Percentiles rank a stretch among this genome's conserved stretches.
Conservation (phyloP, 23 red algal genomes). For the Gracilaria gracilis region DNA sequence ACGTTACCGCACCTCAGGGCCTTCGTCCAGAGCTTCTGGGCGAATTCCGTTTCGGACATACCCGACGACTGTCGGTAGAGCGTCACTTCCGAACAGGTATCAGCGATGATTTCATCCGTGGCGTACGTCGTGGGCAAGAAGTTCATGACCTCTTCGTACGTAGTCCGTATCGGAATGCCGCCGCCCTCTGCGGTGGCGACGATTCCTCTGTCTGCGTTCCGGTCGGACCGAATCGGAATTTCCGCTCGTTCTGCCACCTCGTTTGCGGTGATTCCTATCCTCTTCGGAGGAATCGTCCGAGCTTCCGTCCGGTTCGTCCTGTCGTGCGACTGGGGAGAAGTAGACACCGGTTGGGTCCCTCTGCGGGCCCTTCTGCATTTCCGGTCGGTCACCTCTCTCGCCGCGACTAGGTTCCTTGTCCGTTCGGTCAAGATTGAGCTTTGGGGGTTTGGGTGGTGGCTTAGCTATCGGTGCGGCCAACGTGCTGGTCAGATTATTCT, state of each 20-base stretch:
- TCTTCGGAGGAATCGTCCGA: background rate
- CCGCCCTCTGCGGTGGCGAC: background rate
- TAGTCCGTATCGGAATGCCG: background rate
- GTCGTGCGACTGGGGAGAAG: background rate
- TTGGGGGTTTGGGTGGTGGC: background rate
- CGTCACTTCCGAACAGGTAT: background rate
- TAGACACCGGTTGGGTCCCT: background rate
- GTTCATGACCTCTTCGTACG: constrained; percentile 9
- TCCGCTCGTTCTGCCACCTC: background rate
- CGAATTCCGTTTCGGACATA: constrained; percentile 23
- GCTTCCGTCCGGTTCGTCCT: background rate
- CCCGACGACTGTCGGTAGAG: background rate
- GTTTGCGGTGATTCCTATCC: background rate
- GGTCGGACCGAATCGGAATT: background rate
- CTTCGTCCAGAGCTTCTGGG: constrained; percentile 3
- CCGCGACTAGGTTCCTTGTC: background rate
- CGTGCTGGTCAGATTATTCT: no score
- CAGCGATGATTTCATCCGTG: background rate
- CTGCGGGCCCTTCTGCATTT: background rate
- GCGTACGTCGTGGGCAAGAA: background rate
- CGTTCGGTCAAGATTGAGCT: background rate
- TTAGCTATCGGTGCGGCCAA: background rate
- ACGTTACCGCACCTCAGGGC: constrained; percentile 5
- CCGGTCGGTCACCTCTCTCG: background rate
- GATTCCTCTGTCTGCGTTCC: background rate